These are phyloP conservation scores for Anaeromyces robustus DNA, from an alignment of 192 early-diverging fungal species.

Conservation along the genomic window DNA sequence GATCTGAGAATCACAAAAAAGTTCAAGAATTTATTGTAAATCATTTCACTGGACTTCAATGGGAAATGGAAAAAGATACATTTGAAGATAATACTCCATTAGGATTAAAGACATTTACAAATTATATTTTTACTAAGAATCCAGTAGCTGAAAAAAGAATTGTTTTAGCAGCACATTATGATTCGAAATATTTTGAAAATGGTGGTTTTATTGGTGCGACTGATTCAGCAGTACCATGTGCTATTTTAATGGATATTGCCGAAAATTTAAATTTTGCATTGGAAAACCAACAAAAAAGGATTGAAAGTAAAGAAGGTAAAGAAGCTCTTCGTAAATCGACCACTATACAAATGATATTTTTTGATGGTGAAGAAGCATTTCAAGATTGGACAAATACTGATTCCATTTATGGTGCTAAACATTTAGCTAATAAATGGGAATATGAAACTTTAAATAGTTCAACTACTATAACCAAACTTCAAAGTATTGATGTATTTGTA, in stretches of 20 bases:
- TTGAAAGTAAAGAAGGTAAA: conserved; percentile 14
- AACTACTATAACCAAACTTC: conserved; percentile 20
- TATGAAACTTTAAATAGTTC: conserved; percentile 1
- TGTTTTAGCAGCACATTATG: conserved; percentile 83
- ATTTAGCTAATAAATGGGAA: conserved; percentile 72
- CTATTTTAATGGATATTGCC: conserved; percentile 74
- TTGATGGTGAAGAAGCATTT: conserved; percentile 94
- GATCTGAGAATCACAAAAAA: conserved; percentile 46
- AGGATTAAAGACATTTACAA: conserved; percentile 59
- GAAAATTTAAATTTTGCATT: conserved; percentile 43
- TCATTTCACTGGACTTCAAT: conserved; percentile 43
- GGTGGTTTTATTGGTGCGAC: conserved; percentile 71
- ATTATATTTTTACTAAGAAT: conserved; percentile 83
- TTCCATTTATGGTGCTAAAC: conserved; percentile 79
- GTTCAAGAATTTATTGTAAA: conserved; percentile 58
- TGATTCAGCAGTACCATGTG: conserved; percentile 82
- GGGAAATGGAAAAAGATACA: conserved; percentile 62
- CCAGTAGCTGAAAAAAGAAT: conserved; percentile 49
- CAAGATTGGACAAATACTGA: conserved; percentile 53
- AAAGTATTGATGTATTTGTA: conserved; percentile 67
- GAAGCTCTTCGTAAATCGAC: conserved; percentile 3
- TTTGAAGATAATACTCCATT: conserved; percentile 64
- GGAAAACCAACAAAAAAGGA: conserved; percentile 14
- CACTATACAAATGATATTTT: conserved; percentile 83
- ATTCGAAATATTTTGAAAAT: conserved; percentile 62